Evolutionary conservation across 352 stramenopile genomes (phyloP), one percentile per base, ranked within the genome.

Genomic region (Phytophthora constricta): DNA sequence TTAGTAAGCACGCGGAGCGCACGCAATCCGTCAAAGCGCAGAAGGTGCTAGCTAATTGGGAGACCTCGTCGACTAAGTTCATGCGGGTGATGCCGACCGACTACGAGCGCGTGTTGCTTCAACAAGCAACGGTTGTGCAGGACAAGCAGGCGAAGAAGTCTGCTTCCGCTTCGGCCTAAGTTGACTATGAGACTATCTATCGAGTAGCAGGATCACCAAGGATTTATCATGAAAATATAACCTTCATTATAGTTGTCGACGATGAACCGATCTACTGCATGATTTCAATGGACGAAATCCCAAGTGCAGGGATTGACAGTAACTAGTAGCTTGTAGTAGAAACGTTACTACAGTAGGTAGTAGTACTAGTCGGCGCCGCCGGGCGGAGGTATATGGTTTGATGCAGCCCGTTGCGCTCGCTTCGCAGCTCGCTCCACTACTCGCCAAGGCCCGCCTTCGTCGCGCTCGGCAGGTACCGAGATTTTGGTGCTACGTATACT

Each of bases 21-120:
- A 99, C 97, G 17, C 76, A 87, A 51, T 98, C 90, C 27, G 62
- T 77, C 37, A 87, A 97, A 43, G 96, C 90, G 9, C 72, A 93
- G 71, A 64, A 77, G 48, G 86, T 99, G 68, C 72, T 99, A 26
- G 87, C 92, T 47, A 84, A 98, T 56, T 99, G 92, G 92, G 90
- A 98, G 45, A 57, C 62, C 10, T 79, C 77, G 17, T 68, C 66
- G 19, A 28, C 61, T 54, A 82, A 83, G 69, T 76, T 91, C 41
- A 71, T 85, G 72, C 81, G 82, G 14, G 78, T 91, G 53, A 88
- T 91, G 77, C 83, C 83, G 31, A 72, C 77, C 48, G 83, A 91
- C 60, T 91, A 91, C 58, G 70, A 91, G 62, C 76, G 79, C 7
- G 77, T 91, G 27, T 59, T 91, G 45, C 62, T 89, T 19, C 64